Evolutionary conservation across 257 asterid genomes (phyloP).

Genomic region (Fraxinus cuspidata): DNA sequence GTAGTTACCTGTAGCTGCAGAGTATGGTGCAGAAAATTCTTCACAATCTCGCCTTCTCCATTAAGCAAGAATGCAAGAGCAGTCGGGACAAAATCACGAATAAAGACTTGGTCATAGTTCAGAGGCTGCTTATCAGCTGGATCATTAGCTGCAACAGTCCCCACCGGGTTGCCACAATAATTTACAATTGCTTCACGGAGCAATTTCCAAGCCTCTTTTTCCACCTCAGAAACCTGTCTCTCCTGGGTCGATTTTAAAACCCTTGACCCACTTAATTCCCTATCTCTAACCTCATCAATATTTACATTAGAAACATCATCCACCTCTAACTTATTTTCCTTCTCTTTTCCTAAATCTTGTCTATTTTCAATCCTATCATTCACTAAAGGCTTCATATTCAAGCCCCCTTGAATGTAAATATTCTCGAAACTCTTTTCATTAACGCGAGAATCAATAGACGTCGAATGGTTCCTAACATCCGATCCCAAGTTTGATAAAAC

Average conservation of each 20-base stretch:
- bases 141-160: constrained; percentile 77
- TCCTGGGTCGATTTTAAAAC: constrained; percentile 32
- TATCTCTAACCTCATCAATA: constrained; percentile 25
- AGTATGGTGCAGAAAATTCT: constrained; percentile 78
- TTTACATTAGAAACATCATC: constrained; percentile 32
- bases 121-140: constrained; percentile 61
- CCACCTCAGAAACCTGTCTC: constrained; percentile 52
- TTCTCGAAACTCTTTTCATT: constrained; percentile 56
- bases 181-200: constrained; percentile 61
- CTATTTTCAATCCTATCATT: constrained; percentile 44
- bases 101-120: constrained; percentile 78
- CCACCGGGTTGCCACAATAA: constrained; percentile 73
- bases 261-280: constrained; percentile 24
- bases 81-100: constrained; percentile 81
- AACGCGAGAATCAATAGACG: constrained; percentile 51
- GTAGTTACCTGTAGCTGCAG: constrained; percentile 69
- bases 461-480: constrained; percentile 59
- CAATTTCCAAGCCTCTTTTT: constrained; percentile 75
- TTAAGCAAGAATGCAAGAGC: constrained; percentile 84
- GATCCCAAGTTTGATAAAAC: constrained; percentile 62
- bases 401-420: constrained; percentile 61
- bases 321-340: constrained; percentile 15
- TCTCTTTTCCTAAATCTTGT: constrained; percentile 20
- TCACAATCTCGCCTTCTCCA: constrained; percentile 72
- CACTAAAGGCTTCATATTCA: constrained; percentile 58